Base-by-base conservation (phyloP, 2,329 filamentous ascomycete species). In the Fusarium siculi region DNA sequence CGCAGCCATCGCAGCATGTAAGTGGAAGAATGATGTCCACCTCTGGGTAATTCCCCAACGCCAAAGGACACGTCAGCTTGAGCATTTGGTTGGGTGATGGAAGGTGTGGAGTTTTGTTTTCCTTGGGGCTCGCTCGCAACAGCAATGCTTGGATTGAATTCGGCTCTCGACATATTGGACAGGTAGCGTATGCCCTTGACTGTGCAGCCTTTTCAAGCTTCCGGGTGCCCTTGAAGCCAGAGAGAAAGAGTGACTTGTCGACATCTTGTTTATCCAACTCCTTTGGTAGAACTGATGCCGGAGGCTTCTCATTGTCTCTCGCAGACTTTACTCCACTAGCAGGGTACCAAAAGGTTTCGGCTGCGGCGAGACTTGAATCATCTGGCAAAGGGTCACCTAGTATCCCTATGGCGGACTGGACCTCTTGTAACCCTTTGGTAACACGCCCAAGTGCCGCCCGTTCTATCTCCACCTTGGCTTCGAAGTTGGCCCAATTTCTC, bases 1-100 rank as follows among this genome's bases (percentile, higher is more conserved):
- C 55, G 25, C 55, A 58, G 9, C 43, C 55, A 9, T 58, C 55
- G 43, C 55, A 58, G 19, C 55, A 58, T 32, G 43, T 49, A 4
- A 58, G 37, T 9, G 55, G 55, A 18, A 19, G 34, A 19, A 58
- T 6, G 16, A 49, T 5, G 32, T 58, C 30, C 0, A 23, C 7
- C 55, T 49, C 55, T 40, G 34, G 55, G 2, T 7, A 39, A 5
- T 15, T 16, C 7, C 55, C 55, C 14, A 58, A 4, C 6, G 43
- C 43, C 16, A 58, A 39, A 7, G 55, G 55, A 39, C 37, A 16
- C 8, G 40, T 30, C 9, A 39, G 9, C 9, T 39, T 10, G 5
- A 47, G 19, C 10, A 5, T 19, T 58, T 58, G 34, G 11, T 32
- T 25, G 3, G 55, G 23, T 9, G 39, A 7, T 30, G 55, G 43